Percentiles rank a stretch among this genome's conserved stretches.
These are phyloP conservation scores for Trichoderma aggressivum DNA, from an alignment of 2,329 filamentous ascomycete species.

Conservation along the genomic window DNA sequence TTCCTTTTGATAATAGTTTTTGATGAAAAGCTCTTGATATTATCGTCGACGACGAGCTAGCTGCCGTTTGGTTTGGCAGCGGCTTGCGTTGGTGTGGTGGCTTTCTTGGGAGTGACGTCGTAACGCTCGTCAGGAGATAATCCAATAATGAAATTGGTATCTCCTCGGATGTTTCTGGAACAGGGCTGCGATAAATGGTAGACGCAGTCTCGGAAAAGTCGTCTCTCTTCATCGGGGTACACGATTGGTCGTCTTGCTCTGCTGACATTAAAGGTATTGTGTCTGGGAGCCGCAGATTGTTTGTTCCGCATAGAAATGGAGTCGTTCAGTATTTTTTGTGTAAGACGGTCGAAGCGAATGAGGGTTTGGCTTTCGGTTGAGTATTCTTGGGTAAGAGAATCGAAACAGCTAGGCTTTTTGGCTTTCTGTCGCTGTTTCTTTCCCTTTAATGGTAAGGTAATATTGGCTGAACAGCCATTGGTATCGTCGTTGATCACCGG, in stretches of 20 bases:
- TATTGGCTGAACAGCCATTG: too few relatives aligned
- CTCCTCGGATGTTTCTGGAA: neutral
- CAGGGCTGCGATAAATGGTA: conserved; percentile 24
- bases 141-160: neutral
- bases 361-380: too few relatives aligned
- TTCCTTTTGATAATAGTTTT: neutral
- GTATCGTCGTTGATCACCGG: too few relatives aligned
- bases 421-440: too few relatives aligned
- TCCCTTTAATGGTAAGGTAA: too few relatives aligned
- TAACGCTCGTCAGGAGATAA: conserved; percentile 30
- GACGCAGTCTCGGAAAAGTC: conserved; percentile 38
- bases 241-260: neutral
- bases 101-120: conserved; percentile 24
- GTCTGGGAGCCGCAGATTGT: conserved; percentile 27
- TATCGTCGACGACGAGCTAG: too few relatives aligned
- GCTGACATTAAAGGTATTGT: conserved; percentile 21
- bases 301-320: too few relatives aligned
- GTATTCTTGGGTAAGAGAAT: too few relatives aligned
- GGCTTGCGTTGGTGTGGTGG: neutral
- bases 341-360: too few relatives aligned
- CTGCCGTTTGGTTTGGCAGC: neutral
- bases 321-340: too few relatives aligned
- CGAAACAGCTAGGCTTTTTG: too few relatives aligned
- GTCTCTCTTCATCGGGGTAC: conserved; percentile 9
- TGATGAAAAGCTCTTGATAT: neutral